phyloP scores from a whole-genome alignment of 257 asterid genomes.

The Knoxia roxburghii region DNA sequence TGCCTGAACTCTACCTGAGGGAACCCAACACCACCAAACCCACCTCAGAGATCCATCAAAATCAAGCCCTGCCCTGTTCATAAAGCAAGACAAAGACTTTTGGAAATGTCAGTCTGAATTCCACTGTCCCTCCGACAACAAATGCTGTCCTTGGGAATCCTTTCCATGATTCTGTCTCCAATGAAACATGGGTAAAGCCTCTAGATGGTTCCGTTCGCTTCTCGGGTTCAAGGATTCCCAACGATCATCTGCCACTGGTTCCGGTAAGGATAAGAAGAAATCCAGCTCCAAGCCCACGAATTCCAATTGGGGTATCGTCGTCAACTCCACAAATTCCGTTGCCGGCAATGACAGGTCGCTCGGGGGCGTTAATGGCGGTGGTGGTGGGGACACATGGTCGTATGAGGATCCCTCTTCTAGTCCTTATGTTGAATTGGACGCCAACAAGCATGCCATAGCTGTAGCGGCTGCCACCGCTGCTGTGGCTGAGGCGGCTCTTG shows the following conservation, averaged over 20 bases:
- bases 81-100: not conserved
- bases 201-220: conserved; percentile 60
- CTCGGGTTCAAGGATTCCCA: conserved; percentile 37
- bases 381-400: conserved; percentile 8
- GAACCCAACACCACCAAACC: not conserved
- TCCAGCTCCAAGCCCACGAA: not conserved
- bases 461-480: conserved; percentile 98
- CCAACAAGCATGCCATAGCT: conserved; percentile 89
- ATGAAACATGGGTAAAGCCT: conserved; percentile 70
- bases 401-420: conserved; percentile 27
- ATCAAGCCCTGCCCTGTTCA: not conserved
- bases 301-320: conserved; percentile 23
- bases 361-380: no score
- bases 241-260: conserved; percentile 4
- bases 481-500: conserved; percentile 96
- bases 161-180: not conserved
- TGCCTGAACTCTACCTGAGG: not conserved
- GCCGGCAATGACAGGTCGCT: conserved; percentile 13
- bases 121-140: conserved; percentile 9
- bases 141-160: conserved; percentile 8
- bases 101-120: not conserved
- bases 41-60: not conserved
- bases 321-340: conserved; percentile 23
- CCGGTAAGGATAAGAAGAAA: conserved; percentile 16
- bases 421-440: conserved; percentile 48